Evolutionary conservation across 768 basidiomycete genomes (phyloP), one percentile per base, ranked within the genome.

Genomic region (Mrakia blollopis): DNA sequence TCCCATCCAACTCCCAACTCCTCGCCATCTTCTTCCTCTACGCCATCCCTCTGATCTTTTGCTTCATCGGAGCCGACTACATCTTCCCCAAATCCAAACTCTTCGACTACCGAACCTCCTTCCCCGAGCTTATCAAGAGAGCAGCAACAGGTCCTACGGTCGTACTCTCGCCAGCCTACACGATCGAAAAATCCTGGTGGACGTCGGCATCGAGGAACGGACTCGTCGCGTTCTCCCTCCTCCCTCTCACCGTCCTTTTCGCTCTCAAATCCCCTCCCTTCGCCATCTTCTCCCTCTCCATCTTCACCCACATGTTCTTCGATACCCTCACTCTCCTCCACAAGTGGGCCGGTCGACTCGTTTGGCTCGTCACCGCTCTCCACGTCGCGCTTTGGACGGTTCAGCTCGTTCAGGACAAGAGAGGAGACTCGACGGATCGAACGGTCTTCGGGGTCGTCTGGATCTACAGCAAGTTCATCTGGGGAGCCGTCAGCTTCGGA

Each of bases 301-400:
- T 87, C 79, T 84, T 88, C 76, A 87, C 87, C 57, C 88, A 91
- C 74, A 79, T 91, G n/a, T 87, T 88, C 80, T 90, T 90, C 80
- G 91, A 93, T 85, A 91, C 91, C 81, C 87, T 92, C 14, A 86
- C 88, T 7, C 86, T 88, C 83, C 84, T 92, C 10, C 92, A 92
- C 82, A 87, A 88, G 37, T 91, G 91, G 89, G 84, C 87, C 6
- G 92, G 89, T 2, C 85, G 91, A 72, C 83, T 92, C 61, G 86
- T 92, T 30, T 93, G 90, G 89, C 81, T 88, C 67, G 82, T 91
- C 73, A 87, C 87, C 10, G 82, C 87, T 4, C 79, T 88, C 3
- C 91, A 93, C 81, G 88, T 89, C 44, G 85, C 83, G 3, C 83
- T 90, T 0, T 93, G 91, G 92, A 89, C 88, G 75, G 86, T 90